A percentile compares a stretch with the other conserved stretches of the same genome.
Conservation (phyloP, 2,329 filamentous ascomycete genomes). For the Talaromyces sp. region DNA sequence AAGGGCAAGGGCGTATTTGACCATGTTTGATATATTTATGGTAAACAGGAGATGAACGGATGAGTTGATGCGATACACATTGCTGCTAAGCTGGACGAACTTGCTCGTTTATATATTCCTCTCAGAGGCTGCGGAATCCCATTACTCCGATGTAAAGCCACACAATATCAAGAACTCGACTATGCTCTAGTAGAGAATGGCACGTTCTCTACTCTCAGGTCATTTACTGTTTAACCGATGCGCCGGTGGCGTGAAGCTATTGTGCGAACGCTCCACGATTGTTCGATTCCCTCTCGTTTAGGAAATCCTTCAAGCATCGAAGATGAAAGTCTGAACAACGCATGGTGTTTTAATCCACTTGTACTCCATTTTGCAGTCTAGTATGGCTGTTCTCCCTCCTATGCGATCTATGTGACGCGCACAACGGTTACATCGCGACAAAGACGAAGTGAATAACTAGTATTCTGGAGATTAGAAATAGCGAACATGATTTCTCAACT, state of each 20-base stretch:
- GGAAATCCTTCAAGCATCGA: not conserved
- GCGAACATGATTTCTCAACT: not conserved
- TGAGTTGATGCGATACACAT: not conserved
- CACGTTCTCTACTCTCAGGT: not conserved
- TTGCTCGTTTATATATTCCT: not conserved
- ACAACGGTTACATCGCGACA: not conserved
- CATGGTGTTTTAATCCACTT: not conserved
- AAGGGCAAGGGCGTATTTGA: not conserved
- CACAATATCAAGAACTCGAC: not conserved
- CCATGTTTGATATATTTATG: not conserved
- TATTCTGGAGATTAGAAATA: not conserved
- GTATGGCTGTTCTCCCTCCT: not conserved
- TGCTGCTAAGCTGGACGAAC: not conserved
- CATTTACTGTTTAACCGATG: not conserved
- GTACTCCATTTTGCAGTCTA: not conserved
- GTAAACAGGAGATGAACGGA: not conserved
- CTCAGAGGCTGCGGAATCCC: not conserved
- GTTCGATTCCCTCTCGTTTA: not conserved
- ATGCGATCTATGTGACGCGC: not conserved
- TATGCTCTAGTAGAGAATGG: not conserved
- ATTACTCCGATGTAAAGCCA: not conserved
- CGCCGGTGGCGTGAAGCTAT: not conserved
- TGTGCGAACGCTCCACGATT: too few species aligned
- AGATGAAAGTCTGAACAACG: not conserved
- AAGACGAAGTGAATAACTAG: not conserved